phyloP scores from a whole-genome alignment of 495 filamentous ascomycete species.

The Hypoxylon cercidicola region DNA sequence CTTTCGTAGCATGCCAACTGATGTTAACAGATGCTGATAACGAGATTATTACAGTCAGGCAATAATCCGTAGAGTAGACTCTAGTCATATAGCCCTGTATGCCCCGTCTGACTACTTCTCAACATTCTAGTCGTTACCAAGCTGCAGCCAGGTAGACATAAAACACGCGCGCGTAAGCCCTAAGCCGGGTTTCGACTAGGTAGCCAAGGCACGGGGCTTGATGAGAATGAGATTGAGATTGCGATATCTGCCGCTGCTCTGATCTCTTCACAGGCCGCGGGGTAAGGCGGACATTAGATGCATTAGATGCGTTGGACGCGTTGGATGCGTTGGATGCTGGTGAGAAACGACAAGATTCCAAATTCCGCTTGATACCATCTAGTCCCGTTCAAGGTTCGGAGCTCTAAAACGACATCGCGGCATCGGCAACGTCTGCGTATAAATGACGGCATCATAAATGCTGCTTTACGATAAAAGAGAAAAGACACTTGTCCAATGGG shows the following conservation, averaged over 20 bases:
- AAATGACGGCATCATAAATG: slow-evolving; percentile 20
- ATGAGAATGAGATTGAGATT: slow-evolving; percentile 8
- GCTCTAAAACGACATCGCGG: slow-evolving; percentile 1
- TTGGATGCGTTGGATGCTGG: too few relatives aligned
- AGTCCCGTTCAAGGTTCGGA: slow-evolving; percentile 6
- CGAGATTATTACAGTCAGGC: neutral
- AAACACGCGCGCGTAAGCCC: slow-evolving; percentile 17
- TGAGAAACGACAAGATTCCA: too few relatives aligned
- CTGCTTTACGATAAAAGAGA: slow-evolving; percentile 17
- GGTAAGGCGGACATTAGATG: neutral
- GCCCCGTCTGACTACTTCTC: too few relatives aligned
- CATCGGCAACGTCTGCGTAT: slow-evolving; percentile 3
- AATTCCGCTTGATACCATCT: too few relatives aligned
- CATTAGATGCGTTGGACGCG: too few relatives aligned
- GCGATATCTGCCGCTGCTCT: slow-evolving; percentile 6
- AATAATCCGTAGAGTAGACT: too few relatives aligned
- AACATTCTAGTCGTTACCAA: too few relatives aligned
- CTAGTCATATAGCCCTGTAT: too few relatives aligned
- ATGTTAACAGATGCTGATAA: neutral
- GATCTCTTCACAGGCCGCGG: slow-evolving; percentile 5
- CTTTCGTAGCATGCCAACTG: slow-evolving; percentile 2
- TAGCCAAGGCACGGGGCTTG: slow-evolving; percentile 3
- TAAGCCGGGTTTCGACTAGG: slow-evolving; percentile 20
- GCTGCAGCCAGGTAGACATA: too few relatives aligned
- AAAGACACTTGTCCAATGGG: slow-evolving; percentile 16